phyloP scores from a whole-genome alignment of 75 land plant genomes.

The Pinus taeda region DNA sequence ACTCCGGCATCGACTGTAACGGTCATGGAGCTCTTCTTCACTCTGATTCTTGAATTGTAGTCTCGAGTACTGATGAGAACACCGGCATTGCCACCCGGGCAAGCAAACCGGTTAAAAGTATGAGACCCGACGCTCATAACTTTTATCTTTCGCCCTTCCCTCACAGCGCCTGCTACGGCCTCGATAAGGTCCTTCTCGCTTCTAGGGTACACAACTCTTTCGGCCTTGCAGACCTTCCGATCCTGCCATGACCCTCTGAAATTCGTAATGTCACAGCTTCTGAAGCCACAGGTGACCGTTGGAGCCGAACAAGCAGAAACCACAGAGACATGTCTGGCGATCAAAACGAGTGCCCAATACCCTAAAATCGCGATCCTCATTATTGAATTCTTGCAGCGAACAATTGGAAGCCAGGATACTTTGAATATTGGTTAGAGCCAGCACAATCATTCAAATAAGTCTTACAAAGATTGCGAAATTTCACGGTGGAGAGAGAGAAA shows the following conservation, averaged over 20 bases:
- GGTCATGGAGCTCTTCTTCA: constrained; percentile 12
- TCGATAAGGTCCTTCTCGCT: constrained; percentile 26
- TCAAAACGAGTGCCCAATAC: neutral
- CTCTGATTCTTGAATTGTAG: constrained; percentile 10
- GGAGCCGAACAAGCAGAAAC: neutral
- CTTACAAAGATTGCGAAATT: neutral
- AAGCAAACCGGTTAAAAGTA: constrained; percentile 21
- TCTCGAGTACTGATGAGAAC: constrained; percentile 33
- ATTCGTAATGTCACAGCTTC: constrained; percentile 16
- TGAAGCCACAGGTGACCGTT: neutral
- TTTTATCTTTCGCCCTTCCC: constrained; percentile 28
- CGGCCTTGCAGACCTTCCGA: constrained; percentile 16
- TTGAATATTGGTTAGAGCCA: neutral
- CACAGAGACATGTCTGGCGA: neutral
- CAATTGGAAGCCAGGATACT: neutral
- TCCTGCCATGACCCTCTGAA: constrained; percentile 28
- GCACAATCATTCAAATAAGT: neutral
- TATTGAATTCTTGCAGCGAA: no score
- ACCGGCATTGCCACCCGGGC: constrained; percentile 30
- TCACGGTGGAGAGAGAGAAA: no score
- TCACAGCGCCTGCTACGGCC: constrained; percentile 29
- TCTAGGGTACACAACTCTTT: constrained; percentile 20
- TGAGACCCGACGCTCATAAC: constrained; percentile 21
- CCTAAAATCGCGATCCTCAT: no score
- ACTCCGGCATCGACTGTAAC: neutral